Evolutionary conservation across 169 alveolate species (phyloP), one percentile per base, ranked within the genome.

Genomic region (Plasmodium inui): DNA sequence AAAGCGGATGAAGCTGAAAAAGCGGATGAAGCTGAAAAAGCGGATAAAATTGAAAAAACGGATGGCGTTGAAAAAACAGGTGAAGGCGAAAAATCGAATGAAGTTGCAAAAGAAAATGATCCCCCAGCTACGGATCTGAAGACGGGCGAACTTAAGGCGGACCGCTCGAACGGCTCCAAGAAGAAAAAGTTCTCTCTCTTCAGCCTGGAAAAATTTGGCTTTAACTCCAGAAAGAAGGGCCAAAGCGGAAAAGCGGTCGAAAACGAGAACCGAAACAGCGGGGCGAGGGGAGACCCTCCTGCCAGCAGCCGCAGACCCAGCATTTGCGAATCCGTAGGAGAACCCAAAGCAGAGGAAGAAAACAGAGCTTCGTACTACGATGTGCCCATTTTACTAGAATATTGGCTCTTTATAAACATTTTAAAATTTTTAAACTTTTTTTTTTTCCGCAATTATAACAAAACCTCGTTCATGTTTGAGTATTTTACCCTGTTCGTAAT

Each of bases 361-460:
- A 44, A 30, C 41, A 22, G 80, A 57, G 44, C 22, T 8, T n/a
- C 61, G 53, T 34, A 50, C 28, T 85, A 85, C 32, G 93, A 85
- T n/a, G 93, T 85, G 5, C 57, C 84, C 1, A 73, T 85, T 74
- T 85, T 85, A 34, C 79, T 85, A 73, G 93, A 85, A 73, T 85
- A 85, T 50, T 85, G 93, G 93, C 53, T 85, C 37, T 85, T 85
- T 85, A 85, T 70, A 50, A 85, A 70, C 44, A 85, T 85, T 22
- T 74, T 85, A 53, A 85, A 85, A 34, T 85, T 85, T 74, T 67
- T 85, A 39, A 85, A 55, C 26, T 73, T 19, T 3, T 50, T 55
- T 6, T 85, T 85, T 85, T 85, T 85, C 44, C 17, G 67, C 34
- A 85, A 17, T 46, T 85, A 46, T 73, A 37, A n/a, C 41, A 85